These are phyloP conservation scores for Lachancea waltii DNA, from an alignment of 805 yeast genomes.

Conservation along the genomic window DNA sequence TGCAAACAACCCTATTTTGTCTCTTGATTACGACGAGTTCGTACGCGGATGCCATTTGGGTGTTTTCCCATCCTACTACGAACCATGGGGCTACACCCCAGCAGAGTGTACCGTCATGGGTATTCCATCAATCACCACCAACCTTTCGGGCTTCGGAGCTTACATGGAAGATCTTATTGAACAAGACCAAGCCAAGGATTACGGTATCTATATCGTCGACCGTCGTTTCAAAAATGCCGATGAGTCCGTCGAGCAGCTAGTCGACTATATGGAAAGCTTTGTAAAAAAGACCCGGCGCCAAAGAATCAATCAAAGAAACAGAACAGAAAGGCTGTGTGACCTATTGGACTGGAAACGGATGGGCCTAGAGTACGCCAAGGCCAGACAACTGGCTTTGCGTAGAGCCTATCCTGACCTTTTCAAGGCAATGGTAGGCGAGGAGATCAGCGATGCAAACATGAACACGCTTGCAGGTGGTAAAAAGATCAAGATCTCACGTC, in stretches of 20 bases:
- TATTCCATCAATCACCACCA: conserved; percentile 94
- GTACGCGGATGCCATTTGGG: conserved; percentile 98
- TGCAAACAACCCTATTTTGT: conserved; percentile 88
- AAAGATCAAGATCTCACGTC: conserved; percentile 74
- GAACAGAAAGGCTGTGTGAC: conserved; percentile 92
- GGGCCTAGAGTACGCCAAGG: conserved; percentile 95
- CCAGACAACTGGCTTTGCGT: conserved; percentile 83
- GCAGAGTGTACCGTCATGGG: conserved; percentile 99
- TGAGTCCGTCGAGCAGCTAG: conserved; percentile 85
- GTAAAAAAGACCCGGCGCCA: conserved; percentile 88
- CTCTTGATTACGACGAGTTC: conserved; percentile 93
- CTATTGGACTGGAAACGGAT: conserved; percentile 94
- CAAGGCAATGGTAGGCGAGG: conserved; percentile 33
- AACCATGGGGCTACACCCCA: conserved; percentile 99
- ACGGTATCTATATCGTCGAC: conserved; percentile 95
- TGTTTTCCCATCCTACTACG: conserved; percentile 96
- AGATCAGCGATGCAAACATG: conserved; percentile 26
- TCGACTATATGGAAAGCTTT: conserved; percentile 85
- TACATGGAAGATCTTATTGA: conserved; percentile 98
- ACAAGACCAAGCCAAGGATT: conserved; percentile 70
- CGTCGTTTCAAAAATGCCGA: conserved; percentile 88
- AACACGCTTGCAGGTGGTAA: conserved; percentile 33
- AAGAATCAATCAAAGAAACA: conserved; percentile 93
- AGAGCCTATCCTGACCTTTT: conserved; percentile 90
- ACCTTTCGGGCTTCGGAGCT: conserved; percentile 94